Conservation (phyloP, 805 yeast genomes). For the Spathaspora girioi region DNA sequence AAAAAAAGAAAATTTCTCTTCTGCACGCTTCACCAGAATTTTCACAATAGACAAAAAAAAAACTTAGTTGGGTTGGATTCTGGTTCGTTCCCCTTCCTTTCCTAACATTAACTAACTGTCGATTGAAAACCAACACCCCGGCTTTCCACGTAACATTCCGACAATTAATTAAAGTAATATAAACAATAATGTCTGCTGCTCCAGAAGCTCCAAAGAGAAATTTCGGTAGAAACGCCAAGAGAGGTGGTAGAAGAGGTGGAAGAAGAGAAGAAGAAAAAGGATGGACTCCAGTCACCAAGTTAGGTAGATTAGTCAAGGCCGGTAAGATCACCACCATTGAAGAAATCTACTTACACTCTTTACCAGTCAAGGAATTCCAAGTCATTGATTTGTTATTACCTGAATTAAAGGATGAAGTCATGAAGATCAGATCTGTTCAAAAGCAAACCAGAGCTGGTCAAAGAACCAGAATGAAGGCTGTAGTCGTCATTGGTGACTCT, state of each 20-base stretch:
- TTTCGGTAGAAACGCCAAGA: slow-evolving; percentile 61
- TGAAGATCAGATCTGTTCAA: slow-evolving; percentile 99
- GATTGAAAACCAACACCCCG: slow-evolving; percentile 70
- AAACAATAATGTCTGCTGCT: slow-evolving; percentile 45
- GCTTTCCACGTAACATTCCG: slow-evolving; percentile 73
- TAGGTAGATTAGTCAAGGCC: slow-evolving; percentile 99
- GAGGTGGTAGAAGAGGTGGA: slow-evolving; percentile 57
- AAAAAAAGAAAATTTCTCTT: background rate
- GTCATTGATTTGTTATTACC: slow-evolving; percentile 96
- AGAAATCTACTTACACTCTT: slow-evolving; percentile 98
- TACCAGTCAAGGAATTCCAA: slow-evolving; percentile 99
- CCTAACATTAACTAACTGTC: slow-evolving; percentile 24
- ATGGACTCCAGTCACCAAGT: slow-evolving; percentile 99
- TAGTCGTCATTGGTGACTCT: slow-evolving; percentile 98
- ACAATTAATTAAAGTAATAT: slow-evolving; percentile 24
- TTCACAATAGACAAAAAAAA: background rate
- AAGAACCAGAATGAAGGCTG: slow-evolving; percentile 99
- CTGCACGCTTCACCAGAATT: background rate
- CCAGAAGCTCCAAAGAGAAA: slow-evolving; percentile 44
- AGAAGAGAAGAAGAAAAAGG: slow-evolving; percentile 94
- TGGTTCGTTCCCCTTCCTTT: slow-evolving; percentile 12
- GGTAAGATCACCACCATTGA: slow-evolving; percentile 95
- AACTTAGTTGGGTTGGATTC: background rate
- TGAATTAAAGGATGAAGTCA: slow-evolving; percentile 94
- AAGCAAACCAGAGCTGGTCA: slow-evolving; percentile 99